Conservation (phyloP, 2,329 filamentous ascomycete species). For the Alternaria angustiovoidea region DNA sequence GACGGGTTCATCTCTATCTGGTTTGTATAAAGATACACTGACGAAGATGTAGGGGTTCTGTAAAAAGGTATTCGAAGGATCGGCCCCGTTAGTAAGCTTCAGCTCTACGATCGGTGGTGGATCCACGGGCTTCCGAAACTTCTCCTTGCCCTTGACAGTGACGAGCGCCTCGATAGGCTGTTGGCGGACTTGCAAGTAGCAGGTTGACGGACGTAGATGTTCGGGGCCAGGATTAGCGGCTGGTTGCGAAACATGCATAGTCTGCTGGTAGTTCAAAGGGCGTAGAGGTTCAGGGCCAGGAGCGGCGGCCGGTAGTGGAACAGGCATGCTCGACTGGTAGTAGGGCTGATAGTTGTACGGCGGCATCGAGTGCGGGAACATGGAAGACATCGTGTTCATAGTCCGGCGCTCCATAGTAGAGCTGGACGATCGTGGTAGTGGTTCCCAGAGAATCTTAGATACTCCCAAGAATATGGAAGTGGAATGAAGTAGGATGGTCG, state of each 20-base stretch:
- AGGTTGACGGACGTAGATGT: conserved; percentile 2
- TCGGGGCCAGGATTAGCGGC: not conserved
- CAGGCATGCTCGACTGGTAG: not conserved
- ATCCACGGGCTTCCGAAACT: conserved; percentile 87
- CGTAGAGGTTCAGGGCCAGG: conserved; percentile 1
- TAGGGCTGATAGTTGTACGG: not conserved
- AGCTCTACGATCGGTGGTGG: conserved; percentile 86
- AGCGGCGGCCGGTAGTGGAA: not conserved
- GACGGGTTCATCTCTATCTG: conserved; percentile 57
- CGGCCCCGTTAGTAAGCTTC: conserved; percentile 58
- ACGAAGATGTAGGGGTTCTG: conserved; percentile 72
- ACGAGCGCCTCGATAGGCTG: conserved; percentile 73
- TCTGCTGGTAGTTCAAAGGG: not conserved
- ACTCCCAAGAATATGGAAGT: not conserved
- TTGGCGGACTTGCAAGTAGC: conserved; percentile 61
- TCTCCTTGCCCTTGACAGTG: conserved; percentile 73
- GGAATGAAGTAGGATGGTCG: not conserved
- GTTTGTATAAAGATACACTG: conserved; percentile 63
- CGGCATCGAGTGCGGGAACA: conserved; percentile 1
- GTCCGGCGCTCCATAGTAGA: conserved; percentile 2
- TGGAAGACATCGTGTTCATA: conserved; percentile 2
- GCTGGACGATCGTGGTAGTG: not conserved
- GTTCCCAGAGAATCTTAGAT: not conserved
- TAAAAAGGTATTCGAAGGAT: conserved; percentile 69
- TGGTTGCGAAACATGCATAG: not conserved